Evolutionary conservation across 306 rosid species (phyloP), one percentile per base, ranked within the genome.

Genomic region (Amphicarpaea edgeworthii): DNA sequence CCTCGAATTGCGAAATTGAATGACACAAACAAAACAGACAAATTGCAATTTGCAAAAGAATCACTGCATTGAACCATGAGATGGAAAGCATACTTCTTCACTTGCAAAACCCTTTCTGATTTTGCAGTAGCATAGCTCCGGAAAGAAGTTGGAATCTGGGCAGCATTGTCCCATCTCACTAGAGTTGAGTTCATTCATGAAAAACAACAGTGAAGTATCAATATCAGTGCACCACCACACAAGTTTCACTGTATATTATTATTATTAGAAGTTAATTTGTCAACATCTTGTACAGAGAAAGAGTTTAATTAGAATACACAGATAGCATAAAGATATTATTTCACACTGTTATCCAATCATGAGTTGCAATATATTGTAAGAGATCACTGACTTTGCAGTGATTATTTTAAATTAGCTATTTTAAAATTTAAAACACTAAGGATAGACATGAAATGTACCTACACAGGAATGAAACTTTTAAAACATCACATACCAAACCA

Each of bases 101-200:
- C 57, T 7, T 81, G 84, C 37, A 82, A 84, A 86, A 79, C 57
- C 81, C 83, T 87, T 40, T 68, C 88, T 12, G 88, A 78, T 76
- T 82, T 89, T 49, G 67, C 85, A 82, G 79, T 74, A 59, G 96
- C 88, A 72, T 82, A 88, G 79, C 87, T 63, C 82, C 90, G 75
- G 28, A 68, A 64, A 3, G 82, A 71, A 81, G 28, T 17, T 14
- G 77, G 86, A 70, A 84, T 64, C 63, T 75, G 83, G n/a, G n/a
- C n/a, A 70, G 81, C 83, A 53, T 59, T 46, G 37, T 68, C 81
- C 76, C 89, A 83, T 72, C 83, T 75, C 70, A 76, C 94, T 89
- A 54, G 19, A 75, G 26, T 21, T n/a, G n/a, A n/a, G n/a, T n/a
- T 20, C 64, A 60, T 70, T 45, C 53, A 51, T 53, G 41, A 62